Base-by-base conservation (phyloP, 306 rosid genomes). In the Nissolia schottii region DNA sequence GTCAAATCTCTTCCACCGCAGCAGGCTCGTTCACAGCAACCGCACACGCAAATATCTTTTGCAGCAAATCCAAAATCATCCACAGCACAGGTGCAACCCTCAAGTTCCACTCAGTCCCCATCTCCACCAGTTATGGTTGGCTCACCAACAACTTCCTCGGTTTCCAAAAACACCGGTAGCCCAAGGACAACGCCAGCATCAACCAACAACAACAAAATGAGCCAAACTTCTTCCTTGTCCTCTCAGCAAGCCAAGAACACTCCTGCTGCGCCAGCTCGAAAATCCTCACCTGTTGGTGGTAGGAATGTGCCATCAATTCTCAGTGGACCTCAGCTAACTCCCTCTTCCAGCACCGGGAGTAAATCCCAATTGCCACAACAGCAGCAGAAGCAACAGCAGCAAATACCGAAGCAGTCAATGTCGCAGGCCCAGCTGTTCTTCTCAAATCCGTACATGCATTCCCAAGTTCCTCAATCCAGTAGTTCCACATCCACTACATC, bases 81-180 rank as follows among this genome's bases (percentile, higher is more conserved):
- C 28, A 19, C 85, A 28, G 80, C 83, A 16, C 96, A 81, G 64
- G 92, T 86, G 63, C 85, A 85, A 67, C 82, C 97, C 61, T 72
- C 83, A 64, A 79, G 80, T 56, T 71, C 86, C 68, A 81, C 74
- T 48, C 98, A 91, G 78, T 84, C 97, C 5, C 86, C 95, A 28
- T 91, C 99, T 28, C 92, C 90, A 45, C 92, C 88, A 5, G 77
- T 87, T 35, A 82, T 89, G 92, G 95, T 82, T 48, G 92, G 91
- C 38, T 91, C 96, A 16, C 97, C 97, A 31, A 87, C 97, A n/a
- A 77, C 88, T 31, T 92, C 97, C 11, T 87, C 98, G 1, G 79
- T 91, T 80, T 87, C 97, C 0, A 94, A 89, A 71, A 81, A 95
- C 69, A 91, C 92, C 19, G 92, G 97, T 71, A 95, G 97, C 86